Base-by-base conservation (phyloP, 768 basidiomycete species). In the Rhizopogon salebrosus region DNA sequence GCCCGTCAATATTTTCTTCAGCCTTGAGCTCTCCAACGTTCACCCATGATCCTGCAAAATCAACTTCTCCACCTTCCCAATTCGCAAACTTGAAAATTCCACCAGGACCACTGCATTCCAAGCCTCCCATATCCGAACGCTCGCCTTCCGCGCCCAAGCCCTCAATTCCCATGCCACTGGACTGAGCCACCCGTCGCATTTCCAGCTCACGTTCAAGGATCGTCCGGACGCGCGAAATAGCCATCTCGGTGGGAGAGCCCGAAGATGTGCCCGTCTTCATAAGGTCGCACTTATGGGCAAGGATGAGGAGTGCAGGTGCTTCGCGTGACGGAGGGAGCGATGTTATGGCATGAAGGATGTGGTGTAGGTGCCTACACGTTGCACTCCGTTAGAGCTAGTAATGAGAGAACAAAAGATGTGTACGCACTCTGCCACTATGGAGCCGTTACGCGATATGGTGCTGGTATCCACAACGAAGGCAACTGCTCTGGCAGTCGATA, bases 201-300 rank as follows among this genome's bases (percentile, higher is more conserved):
- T 91, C 88, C 5, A 93, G 77, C 62, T 93, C 91, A 41, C 91
- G 83, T 61, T 92, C 91, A 41, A 93, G 80, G 54, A 93, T 80
- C 6, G 81, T 81, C 48, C 82, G 83, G 13, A 91, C 87, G 24
- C 91, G 82, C 43, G 75, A 82, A 31, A 87, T 72, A 7, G 85
- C 89, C 9, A 85, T 76, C n/a, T 75, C 70, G 16, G 66, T 64
- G 16, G 63, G 53, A 6, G 68, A 59, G 4, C 60, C 70, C 11
- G 70, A 66, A 3, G 75, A 62, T 4, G 68, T 60, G 13, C 72
- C 57, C 42, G 64, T 60, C 57, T 80, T 87, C 54, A 92, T 71
- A 4, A 89, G 71, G 64, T 93, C 91, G 14, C 72, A 71, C 69
- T 93, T 92, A 67, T 92, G 87, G 34, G 87, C 89, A 14, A 90